Evolutionary conservation across 2,329 filamentous ascomycete genomes (phyloP).

Genomic region (Pseudogymnoascus verrucosus): DNA sequence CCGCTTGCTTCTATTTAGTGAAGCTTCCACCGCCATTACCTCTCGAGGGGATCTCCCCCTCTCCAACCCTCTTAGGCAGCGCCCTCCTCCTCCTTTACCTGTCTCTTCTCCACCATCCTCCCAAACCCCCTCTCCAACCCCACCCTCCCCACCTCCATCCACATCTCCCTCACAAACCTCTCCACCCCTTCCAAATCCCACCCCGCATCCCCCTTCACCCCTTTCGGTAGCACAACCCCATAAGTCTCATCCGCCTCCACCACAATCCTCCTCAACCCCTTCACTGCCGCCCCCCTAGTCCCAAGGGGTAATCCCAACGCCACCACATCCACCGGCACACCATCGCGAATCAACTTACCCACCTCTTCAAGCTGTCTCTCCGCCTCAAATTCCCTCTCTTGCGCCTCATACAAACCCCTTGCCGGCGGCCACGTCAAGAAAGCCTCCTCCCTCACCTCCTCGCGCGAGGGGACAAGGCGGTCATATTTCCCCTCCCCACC

Average conservation of each 20-base stretch:
- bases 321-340: conserved; percentile 25
- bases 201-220: conserved; percentile 27
- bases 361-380: conserved; percentile 36
- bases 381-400: conserved; percentile 34
- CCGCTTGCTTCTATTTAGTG: not conserved
- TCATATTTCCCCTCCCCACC: conserved; percentile 33
- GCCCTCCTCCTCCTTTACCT: conserved; percentile 60
- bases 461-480: conserved; percentile 27
- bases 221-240: conserved; percentile 25
- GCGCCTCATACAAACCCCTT: conserved; percentile 35
- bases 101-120: conserved; percentile 74
- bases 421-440: conserved; percentile 42
- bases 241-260: conserved; percentile 36
- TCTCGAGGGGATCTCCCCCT: conserved; percentile 38
- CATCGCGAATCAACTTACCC: conserved; percentile 39
- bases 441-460: conserved; percentile 43
- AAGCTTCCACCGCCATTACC: not conserved
- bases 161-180: conserved; percentile 35
- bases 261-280: conserved; percentile 43
- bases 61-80: conserved; percentile 49
- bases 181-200: conserved; percentile 36
- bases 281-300: conserved; percentile 25
- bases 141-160: conserved; percentile 45
- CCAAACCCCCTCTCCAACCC: conserved; percentile 61
- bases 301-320: not conserved